Conservation (phyloP, 2,329 filamentous ascomycete genomes). For the Fusarium beomiforme region DNA sequence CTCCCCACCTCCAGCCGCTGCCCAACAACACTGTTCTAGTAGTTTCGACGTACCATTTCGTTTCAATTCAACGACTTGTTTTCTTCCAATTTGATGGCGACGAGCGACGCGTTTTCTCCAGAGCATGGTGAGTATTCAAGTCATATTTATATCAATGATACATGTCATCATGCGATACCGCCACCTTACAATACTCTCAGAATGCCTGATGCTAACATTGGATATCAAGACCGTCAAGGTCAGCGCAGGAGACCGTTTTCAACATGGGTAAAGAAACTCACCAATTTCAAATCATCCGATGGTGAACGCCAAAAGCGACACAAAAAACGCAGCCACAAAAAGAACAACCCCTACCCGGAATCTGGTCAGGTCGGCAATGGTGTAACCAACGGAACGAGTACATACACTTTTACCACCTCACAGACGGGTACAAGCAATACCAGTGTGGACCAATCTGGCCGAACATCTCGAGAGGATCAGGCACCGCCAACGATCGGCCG, state of each 20-base stretch:
- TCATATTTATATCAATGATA: neutral
- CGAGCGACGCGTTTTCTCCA: conserved; percentile 40
- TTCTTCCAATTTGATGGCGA: conserved; percentile 40
- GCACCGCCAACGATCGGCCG: conserved; percentile 70
- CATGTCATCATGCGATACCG: conserved; percentile 1
- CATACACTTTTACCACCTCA: conserved; percentile 65
- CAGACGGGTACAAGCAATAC: conserved; percentile 61
- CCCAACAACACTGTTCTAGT: conserved; percentile 32
- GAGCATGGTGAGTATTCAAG: conserved; percentile 35
- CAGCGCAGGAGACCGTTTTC: conserved; percentile 86
- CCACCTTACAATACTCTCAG: conserved; percentile 8
- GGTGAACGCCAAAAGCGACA: conserved; percentile 58
- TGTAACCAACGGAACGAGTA: conserved; percentile 54
- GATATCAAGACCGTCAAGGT: conserved; percentile 69
- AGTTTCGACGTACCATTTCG: conserved; percentile 21
- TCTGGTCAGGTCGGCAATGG: conserved; percentile 68
- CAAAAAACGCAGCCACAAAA: conserved; percentile 70
- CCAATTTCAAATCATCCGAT: conserved; percentile 82
- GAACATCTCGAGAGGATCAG: conserved; percentile 68
- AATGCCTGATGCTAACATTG: conserved; percentile 46
- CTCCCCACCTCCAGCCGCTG: conserved; percentile 30
- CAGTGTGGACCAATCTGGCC: conserved; percentile 68
- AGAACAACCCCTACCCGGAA: conserved; percentile 93
- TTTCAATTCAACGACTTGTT: neutral
- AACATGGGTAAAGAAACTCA: conserved; percentile 92